Conservation (phyloP, 2,329 filamentous ascomycete genomes). For the Phaeosphaeria sp. region DNA sequence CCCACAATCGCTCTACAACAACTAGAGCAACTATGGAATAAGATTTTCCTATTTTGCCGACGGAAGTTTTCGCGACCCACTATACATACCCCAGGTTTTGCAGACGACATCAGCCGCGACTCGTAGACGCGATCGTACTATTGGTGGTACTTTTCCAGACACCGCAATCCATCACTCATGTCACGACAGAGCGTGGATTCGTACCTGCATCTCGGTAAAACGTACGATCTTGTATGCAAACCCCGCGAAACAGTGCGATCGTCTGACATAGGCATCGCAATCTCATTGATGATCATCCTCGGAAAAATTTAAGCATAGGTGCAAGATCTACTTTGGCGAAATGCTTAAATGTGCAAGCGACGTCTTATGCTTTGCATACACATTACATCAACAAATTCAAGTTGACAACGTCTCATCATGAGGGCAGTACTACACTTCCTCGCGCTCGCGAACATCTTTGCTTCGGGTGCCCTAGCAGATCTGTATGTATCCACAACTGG, state of each 20-base stretch:
- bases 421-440: background rate
- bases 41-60: background rate
- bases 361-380: background rate
- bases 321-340: background rate
- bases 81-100: background rate
- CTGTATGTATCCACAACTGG: constrained; percentile 52
- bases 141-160: background rate
- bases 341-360: background rate
- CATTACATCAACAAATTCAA: background rate
- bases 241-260: background rate
- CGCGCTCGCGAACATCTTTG: constrained; percentile 3
- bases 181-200: background rate
- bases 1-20: background rate
- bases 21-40: background rate
- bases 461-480: constrained; percentile 16
- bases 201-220: background rate
- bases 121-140: background rate
- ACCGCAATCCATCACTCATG: background rate
- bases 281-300: background rate
- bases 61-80: background rate
- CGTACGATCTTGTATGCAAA: background rate
- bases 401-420: background rate
- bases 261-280: background rate
- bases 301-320: background rate
- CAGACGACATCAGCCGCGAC: background rate